Conservation (phyloP, 2,329 filamentous ascomycete genomes). For the Colletotrichum chrysophilum region DNA sequence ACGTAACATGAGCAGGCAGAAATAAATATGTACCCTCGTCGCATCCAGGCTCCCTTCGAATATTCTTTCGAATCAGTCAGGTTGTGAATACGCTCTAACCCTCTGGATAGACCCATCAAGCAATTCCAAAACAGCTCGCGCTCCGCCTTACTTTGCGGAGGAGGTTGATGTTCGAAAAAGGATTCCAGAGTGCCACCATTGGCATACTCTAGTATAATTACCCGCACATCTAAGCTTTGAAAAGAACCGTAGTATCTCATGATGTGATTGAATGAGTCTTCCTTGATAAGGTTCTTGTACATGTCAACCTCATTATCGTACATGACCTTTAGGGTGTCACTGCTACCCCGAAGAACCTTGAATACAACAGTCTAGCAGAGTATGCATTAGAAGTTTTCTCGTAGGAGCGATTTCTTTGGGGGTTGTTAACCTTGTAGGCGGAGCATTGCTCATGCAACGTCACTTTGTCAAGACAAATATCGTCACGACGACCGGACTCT, state of each 20-base stretch:
- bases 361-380: neutral
- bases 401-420: no score
- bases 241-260: neutral
- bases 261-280: neutral
- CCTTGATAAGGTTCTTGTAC: neutral
- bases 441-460: neutral
- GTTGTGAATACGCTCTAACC: neutral
- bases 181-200: neutral
- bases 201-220: neutral
- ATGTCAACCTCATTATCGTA: neutral
- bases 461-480: neutral
- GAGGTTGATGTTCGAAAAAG: neutral
- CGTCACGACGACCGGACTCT: no score
- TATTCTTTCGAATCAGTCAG: neutral
- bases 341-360: neutral
- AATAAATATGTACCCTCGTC: neutral
- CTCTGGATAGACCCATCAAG: neutral
- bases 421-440: neutral
- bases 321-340: neutral
- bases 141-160: neutral
- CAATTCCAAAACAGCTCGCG: neutral
- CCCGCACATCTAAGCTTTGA: neutral
- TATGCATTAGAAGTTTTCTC: no score
- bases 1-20: neutral
- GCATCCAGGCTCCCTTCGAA: neutral